Base-by-base conservation (phyloP, 164 flowering plant species). In the Platanus orientalis region DNA sequence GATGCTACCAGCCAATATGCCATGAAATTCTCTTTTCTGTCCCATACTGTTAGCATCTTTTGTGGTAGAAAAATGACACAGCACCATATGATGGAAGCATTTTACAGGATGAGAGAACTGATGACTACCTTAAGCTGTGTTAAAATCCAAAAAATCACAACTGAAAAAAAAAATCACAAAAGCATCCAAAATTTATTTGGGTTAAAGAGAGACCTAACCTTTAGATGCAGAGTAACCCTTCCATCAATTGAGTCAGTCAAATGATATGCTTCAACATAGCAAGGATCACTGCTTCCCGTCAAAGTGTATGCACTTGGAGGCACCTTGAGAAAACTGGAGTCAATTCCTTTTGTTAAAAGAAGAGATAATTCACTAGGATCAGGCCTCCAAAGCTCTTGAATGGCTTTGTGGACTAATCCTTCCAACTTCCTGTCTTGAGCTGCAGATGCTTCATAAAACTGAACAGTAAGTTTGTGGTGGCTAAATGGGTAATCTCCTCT, bases 401-500 rank as follows among this genome's bases (percentile, higher is more conserved):
- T 85, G 54, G 97, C 99, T 75, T 85, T 95, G 77, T 95, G 99
- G 69, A 95, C 94, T 78, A 95, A 72, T 42, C 90, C 94, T 75
- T 95, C 97, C 74, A 95, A 68, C 73, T 95, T 95, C 67, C 99
- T 82, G 66, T 95, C 99, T 75, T 95, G 99, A 65, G 99, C 99
- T 36, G 96, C 94, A 74, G 97, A 71, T 78, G 90, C 87, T 66
- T 95, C 97, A 72, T 84, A 89, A 75, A 91, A 95, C 76, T 88
- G 96, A 75, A 92, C 96, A 20, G 97, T 95, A 58, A 95, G 76
- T 71, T 92, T 92, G 78, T 95, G 99, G 76, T 95, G 96, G 84
- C 97, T 95, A 74, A 95, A 92, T 52, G 99, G 99, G 51, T 95
- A 95, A 75, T 95, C 97, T 66, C 99, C 99, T 70, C 90, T 84